Conservation (phyloP, 148 eudicot species). For the Persicaria tinctoria region DNA sequence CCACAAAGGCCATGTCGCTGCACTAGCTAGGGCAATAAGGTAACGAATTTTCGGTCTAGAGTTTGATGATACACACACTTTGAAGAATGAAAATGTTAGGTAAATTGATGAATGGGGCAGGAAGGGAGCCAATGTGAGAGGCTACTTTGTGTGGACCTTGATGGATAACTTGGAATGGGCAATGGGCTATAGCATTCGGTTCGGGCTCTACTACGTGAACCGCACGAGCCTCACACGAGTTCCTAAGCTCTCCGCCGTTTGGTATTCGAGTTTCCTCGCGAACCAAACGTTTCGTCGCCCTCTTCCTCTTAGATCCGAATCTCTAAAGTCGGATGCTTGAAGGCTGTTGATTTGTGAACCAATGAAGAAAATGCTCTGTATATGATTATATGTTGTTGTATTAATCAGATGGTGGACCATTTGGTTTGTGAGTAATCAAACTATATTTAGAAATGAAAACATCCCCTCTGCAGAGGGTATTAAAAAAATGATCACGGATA, state of each 20-base stretch:
- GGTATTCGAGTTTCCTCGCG: conserved; percentile 45
- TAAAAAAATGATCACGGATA: too few relatives aligned
- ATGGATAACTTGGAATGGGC: conserved; percentile 61
- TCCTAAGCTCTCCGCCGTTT: conserved; percentile 54
- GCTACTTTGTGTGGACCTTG: conserved; percentile 60
- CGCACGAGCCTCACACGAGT: conserved; percentile 30
- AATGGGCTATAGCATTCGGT: conserved; percentile 31
- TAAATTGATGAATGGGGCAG: conserved; percentile 13
- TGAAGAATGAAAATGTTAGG: neutral
- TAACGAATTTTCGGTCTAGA: conserved; percentile 5
- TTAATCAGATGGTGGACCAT: too few relatives aligned
- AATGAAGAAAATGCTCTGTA: neutral
- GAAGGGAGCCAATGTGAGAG: conserved; percentile 58
- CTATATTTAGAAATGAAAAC: too few relatives aligned
- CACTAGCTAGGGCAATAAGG: conserved; percentile 62
- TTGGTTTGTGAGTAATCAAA: too few relatives aligned
- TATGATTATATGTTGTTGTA: too few relatives aligned
- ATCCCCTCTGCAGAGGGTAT: too few relatives aligned
- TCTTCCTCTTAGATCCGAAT: neutral
- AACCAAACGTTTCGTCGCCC: conserved; percentile 12
- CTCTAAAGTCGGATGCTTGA: neutral
- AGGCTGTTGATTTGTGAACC: neutral
- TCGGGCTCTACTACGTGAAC: conserved; percentile 46
- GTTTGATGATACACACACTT: neutral
- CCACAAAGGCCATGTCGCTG: conserved; percentile 44